Evolutionary conservation across 257 asterid species (phyloP).

Genomic region (Salvia hispanica): DNA sequence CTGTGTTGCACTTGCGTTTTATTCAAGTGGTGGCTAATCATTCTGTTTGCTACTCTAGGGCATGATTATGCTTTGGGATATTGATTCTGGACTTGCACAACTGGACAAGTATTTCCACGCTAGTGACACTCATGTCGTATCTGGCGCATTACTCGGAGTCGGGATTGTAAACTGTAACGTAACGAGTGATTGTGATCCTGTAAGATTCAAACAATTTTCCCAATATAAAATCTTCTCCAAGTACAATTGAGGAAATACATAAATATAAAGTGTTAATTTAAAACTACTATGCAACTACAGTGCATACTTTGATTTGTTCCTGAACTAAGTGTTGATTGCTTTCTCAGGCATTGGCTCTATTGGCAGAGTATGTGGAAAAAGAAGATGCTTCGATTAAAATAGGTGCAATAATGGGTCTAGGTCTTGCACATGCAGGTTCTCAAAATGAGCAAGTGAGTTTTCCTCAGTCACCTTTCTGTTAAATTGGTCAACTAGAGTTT

Average conservation of each 20-base stretch:
- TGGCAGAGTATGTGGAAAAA: conserved; percentile 71
- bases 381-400: conserved; percentile 78
- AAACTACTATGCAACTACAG: conserved; percentile 11
- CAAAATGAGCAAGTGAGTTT: conserved; percentile 73
- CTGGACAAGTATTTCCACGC: conserved; percentile 92
- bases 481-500: not conserved
- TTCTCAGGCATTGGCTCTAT: conserved; percentile 85
- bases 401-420: conserved; percentile 98
- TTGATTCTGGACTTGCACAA: conserved; percentile 94
- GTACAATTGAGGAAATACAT: not conserved
- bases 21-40: conserved; percentile 20
- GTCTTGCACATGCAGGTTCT: conserved; percentile 96
- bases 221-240: not conserved
- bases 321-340: conserved; percentile 26
- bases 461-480: conserved; percentile 4
- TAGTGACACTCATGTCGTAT: conserved; percentile 66
- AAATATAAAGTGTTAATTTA: not conserved
- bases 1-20: not conserved
- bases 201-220: conserved; percentile 39
- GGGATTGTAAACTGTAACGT: conserved; percentile 85
- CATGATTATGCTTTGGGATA: conserved; percentile 96
- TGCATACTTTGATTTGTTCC: conserved; percentile 3
- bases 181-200: conserved; percentile 91
- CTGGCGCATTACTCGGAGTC: conserved; percentile 90
- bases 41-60: conserved; percentile 55